Base-by-base conservation (phyloP, 2,329 filamentous ascomycete genomes). In the Aspergillus ruber region DNA sequence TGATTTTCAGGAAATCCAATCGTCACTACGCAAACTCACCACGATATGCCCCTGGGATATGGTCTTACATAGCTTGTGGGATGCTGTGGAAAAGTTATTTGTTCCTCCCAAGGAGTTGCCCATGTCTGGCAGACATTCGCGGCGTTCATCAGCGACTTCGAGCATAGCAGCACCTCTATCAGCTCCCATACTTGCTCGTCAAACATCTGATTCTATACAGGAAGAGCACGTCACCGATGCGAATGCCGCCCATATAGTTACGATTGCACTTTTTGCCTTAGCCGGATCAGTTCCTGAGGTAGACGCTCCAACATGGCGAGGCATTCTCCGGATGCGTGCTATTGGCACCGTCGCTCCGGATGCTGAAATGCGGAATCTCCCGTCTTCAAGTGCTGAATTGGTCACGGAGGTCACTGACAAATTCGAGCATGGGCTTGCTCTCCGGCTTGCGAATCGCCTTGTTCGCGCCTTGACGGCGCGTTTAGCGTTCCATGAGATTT, bases 381-480 rank as follows among this genome's bases (percentile, higher is more conserved):
- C 64, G 8, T 23, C 56, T 3, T 45, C 55, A 3, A 59, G 58
- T 43, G 66, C 61, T 15, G 57, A 50, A 53, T 58, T 59, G 43
- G 51, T 69, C 8, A 52, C 67, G n/a, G 60, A 65, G 23, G 56
- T 62, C 4, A 66, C 59, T 50, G 72, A 79, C 54, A 68, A 66
- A 33, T 61, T 79, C 12, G 76, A 79, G 50, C 73, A 79, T 57
- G 75, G 78, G 35, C 65, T 75, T 21, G 76, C 74, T 15, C 57
- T 78, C 40, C 72, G 75, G 18, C 63, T 81, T 27, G 63, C 74
- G n/a, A 69, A 69, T 43, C 71, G 74, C 9, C 58, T 81, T 29
- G 67, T 76, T 18, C 68, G 71, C 44, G 76, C 69, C 43, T 69
- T 81, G 43, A 72, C 71, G 6, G 72, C 72, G 17, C 71, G 76